Percentiles rank a stretch among this genome's conserved stretches.
These are phyloP conservation scores for Geosiphon pyriformis DNA, from an alignment of 192 early-diverging fungal species.

Conservation along the genomic window DNA sequence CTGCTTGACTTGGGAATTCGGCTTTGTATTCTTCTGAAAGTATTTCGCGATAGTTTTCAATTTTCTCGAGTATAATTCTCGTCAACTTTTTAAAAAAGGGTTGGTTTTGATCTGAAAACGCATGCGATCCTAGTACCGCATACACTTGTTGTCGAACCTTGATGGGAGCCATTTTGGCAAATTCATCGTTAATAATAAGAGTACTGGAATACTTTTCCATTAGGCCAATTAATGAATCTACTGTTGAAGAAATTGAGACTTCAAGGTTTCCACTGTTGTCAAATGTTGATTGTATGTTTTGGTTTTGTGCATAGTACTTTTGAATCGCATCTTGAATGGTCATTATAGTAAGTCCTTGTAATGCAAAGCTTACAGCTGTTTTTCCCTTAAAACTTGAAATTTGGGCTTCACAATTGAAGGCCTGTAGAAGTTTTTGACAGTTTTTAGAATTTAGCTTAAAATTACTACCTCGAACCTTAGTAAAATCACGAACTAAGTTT, in stretches of 20 bases:
- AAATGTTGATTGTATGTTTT: not conserved
- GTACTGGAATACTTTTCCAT: not conserved
- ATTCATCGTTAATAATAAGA: not conserved
- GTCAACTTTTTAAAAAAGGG: not conserved
- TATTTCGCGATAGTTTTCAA: not conserved
- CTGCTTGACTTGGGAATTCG: slow-evolving; percentile 1
- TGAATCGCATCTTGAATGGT: not conserved
- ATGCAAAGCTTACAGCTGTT: not conserved
- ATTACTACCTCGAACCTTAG: not conserved
- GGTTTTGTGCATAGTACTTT: not conserved
- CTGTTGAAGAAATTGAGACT: not conserved
- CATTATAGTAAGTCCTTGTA: not conserved
- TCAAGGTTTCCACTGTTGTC: not conserved
- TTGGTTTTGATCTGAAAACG: slow-evolving; percentile 6
- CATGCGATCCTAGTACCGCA: not conserved
- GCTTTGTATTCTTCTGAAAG: not conserved
- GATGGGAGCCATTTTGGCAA: not conserved
- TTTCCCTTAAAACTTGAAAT: not conserved
- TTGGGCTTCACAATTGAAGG: not conserved
- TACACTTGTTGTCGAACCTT: slow-evolving; percentile 17
- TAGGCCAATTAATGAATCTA: not conserved
- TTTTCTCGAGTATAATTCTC: not conserved
- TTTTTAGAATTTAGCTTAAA: not conserved
- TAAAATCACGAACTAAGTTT: slow-evolving; percentile 8
- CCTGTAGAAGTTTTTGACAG: not conserved